Conservation (phyloP, 2,329 filamentous ascomycete species). For the Ceratocystis eucalypticola region DNA sequence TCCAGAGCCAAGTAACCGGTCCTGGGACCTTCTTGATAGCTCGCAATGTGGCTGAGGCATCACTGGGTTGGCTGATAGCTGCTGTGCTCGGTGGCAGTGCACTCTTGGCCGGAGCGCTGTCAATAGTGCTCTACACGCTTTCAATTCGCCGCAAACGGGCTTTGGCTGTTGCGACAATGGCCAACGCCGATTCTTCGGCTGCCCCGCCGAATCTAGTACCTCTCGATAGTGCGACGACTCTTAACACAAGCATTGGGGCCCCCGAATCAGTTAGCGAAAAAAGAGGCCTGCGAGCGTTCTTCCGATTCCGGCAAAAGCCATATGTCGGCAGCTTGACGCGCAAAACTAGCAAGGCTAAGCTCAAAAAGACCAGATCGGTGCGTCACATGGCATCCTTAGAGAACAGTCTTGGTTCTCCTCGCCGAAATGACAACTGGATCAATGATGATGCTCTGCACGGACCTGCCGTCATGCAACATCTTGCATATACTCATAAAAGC, state of each 20-base stretch:
- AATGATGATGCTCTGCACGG: conserved; percentile 15
- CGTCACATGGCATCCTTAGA: neutral
- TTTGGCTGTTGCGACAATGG: neutral
- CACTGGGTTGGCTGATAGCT: conserved; percentile 30
- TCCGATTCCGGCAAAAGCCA: neutral
- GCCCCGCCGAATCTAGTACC: neutral
- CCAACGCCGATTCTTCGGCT: neutral
- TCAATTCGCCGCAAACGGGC: conserved; percentile 24
- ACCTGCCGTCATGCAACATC: neutral
- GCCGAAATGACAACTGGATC: conserved; percentile 11
- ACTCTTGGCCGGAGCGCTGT: conserved; percentile 32
- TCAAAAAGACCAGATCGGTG: neutral
- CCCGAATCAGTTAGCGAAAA: neutral
- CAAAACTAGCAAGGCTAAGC: neutral
- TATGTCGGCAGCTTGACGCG: conserved; percentile 2
- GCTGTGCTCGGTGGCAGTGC: conserved; percentile 37
- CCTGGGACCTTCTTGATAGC: neutral
- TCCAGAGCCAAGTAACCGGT: conserved; percentile 12
- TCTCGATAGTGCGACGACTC: neutral
- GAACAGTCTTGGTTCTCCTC: neutral
- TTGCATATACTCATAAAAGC: neutral
- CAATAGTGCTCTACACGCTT: conserved; percentile 32
- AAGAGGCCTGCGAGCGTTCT: conserved; percentile 1
- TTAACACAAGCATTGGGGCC: neutral
- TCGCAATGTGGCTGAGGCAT: neutral